Percentiles rank a stretch among this genome's conserved stretches.
phyloP scores from a whole-genome alignment of 2,329 filamentous ascomycete species.

The Delphinella strobiligena region DNA sequence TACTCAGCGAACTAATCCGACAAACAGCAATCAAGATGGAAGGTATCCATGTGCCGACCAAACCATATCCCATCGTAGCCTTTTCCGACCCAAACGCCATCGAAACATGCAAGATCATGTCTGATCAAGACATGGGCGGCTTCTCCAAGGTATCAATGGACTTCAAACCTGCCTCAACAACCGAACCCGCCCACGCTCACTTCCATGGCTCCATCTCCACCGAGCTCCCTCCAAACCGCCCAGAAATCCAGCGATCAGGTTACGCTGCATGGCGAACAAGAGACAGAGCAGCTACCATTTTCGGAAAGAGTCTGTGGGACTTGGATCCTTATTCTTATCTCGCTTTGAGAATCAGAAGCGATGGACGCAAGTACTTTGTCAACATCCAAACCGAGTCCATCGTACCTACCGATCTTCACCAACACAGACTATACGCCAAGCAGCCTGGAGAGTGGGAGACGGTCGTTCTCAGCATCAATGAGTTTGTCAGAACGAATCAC shows the following conservation, averaged over 20 bases:
- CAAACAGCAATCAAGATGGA: slow-evolving; percentile 54
- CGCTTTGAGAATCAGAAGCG: slow-evolving; percentile 76
- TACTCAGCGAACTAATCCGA: slow-evolving; percentile 6
- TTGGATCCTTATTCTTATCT: slow-evolving; percentile 83
- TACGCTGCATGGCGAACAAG: slow-evolving; percentile 85
- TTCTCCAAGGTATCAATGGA: slow-evolving; percentile 66
- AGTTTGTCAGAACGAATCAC: slow-evolving; percentile 91
- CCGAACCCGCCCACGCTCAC: slow-evolving; percentile 53
- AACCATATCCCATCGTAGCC: slow-evolving; percentile 51
- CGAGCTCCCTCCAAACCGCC: slow-evolving; percentile 61
- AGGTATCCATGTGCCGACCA: slow-evolving; percentile 51
- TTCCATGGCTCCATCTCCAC: slow-evolving; percentile 87
- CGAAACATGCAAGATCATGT: slow-evolving; percentile 59
- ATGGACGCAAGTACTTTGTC: slow-evolving; percentile 84
- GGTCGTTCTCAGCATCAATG: slow-evolving; percentile 76
- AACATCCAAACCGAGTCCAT: slow-evolving; percentile 93
- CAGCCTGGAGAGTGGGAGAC: slow-evolving; percentile 87
- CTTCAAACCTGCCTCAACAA: slow-evolving; percentile 37
- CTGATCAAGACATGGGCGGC: slow-evolving; percentile 64
- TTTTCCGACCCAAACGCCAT: slow-evolving; percentile 42
- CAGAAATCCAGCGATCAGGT: slow-evolving; percentile 65
- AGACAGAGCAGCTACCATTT: slow-evolving; percentile 65
- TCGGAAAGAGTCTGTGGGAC: slow-evolving; percentile 77
- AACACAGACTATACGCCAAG: slow-evolving; percentile 74
- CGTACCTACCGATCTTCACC: slow-evolving; percentile 88